These are phyloP conservation scores for Penicillium sp. DNA, from an alignment of 2,329 filamentous ascomycete genomes.

Conservation along the genomic window DNA sequence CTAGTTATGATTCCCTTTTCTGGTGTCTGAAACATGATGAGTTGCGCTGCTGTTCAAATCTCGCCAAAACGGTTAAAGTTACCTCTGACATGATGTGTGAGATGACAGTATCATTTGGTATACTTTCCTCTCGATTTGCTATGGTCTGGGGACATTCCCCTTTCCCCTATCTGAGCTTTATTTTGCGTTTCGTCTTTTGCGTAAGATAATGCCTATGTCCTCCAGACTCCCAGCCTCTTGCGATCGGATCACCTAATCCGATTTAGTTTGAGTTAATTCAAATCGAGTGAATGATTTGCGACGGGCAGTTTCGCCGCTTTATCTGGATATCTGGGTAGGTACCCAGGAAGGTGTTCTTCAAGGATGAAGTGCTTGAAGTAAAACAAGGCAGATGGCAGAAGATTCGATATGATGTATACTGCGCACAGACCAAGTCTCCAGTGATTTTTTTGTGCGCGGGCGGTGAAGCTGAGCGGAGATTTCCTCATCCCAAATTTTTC, in stretches of 20 bases:
- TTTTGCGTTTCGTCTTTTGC: too few relatives aligned
- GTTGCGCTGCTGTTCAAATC: not conserved
- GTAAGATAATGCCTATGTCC: not conserved
- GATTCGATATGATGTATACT: not conserved
- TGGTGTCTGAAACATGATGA: not conserved
- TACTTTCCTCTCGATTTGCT: not conserved
- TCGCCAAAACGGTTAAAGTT: not conserved
- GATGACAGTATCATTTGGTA: not conserved
- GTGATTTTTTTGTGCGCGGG: constrained; percentile 24
- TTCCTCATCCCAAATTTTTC: constrained; percentile 43
- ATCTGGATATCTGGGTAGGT: too few relatives aligned
- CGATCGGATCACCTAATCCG: not conserved
- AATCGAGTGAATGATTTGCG: not conserved
- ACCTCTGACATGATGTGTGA: not conserved
- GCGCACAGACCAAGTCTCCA: constrained; percentile 16
- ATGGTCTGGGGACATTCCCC: not conserved
- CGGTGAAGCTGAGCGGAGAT: constrained; percentile 38
- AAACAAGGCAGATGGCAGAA: not conserved
- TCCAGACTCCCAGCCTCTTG: not conserved
- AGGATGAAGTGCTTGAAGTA: not conserved
- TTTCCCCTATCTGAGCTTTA: not conserved
- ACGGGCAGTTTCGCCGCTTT: too few relatives aligned
- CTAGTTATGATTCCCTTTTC: not conserved
- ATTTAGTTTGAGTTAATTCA: not conserved
- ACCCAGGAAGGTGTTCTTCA: not conserved